A percentile compares a stretch with the other conserved stretches of the same genome.
Evolutionary conservation across 257 asterid species (phyloP).

Genomic region (Ehretia macrophylla): DNA sequence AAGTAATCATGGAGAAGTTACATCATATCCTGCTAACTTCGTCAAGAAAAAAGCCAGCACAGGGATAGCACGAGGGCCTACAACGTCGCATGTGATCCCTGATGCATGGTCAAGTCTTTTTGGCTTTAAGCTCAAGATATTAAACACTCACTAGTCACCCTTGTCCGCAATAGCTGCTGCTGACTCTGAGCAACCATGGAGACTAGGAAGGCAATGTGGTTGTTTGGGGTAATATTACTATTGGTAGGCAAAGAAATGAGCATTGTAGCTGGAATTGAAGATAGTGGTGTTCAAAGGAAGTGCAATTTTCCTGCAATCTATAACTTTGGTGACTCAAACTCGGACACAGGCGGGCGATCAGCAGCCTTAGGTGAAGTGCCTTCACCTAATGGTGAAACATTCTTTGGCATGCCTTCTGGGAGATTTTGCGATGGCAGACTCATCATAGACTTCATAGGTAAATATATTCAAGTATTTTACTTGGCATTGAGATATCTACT

Average conservation of each 20-base stretch:
- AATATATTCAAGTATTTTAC: not conserved
- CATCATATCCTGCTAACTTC: no score
- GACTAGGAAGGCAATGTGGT: constrained; percentile 5
- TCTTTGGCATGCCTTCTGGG: constrained; percentile 34
- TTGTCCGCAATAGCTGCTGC: not conserved
- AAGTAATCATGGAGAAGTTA: no score
- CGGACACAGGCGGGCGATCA: constrained; percentile 37
- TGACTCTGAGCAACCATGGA: constrained; percentile 9
- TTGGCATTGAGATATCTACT: no score
- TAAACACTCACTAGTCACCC: not conserved
- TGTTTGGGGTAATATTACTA: not conserved
- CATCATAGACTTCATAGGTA: constrained; percentile 35
- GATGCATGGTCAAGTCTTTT: not conserved
- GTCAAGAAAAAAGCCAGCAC: no score
- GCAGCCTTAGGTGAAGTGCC: constrained; percentile 23
- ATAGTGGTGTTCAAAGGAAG: not conserved
- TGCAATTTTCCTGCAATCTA: constrained; percentile 27
- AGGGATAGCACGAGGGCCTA: not conserved
- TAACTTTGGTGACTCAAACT: constrained; percentile 35
- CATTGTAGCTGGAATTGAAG: not conserved
- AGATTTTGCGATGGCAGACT: constrained; percentile 39
- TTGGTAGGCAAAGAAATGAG: not conserved
- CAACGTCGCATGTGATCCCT: not conserved
- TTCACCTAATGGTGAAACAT: constrained; percentile 37
- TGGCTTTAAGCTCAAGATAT: not conserved